Evolutionary conservation across 257 asterid genomes (phyloP).

Genomic region (Capsicum chinense): DNA sequence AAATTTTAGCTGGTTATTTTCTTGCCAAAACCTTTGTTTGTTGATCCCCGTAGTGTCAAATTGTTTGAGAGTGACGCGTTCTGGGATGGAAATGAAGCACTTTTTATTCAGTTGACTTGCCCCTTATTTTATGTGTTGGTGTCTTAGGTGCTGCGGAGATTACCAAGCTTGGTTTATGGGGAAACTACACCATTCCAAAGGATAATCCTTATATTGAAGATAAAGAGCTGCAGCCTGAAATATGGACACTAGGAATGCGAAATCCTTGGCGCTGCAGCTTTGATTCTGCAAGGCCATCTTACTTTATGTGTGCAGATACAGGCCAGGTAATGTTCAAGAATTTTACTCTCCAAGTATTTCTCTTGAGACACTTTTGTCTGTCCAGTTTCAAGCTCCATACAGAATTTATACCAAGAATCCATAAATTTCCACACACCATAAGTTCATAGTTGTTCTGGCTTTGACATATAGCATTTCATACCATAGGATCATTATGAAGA

Average conservation of each 20-base stretch:
- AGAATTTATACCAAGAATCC: background rate
- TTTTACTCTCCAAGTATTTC: background rate
- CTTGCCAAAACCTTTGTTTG: constrained; percentile 1
- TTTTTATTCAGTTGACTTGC: background rate
- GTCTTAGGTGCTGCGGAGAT: constrained; percentile 63
- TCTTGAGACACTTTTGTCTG: background rate
- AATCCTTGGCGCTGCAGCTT: constrained; percentile 99
- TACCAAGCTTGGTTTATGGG: constrained; percentile 68
- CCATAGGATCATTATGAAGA: constrained; percentile 77
- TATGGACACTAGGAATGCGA: constrained; percentile 85
- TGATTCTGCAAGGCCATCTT: constrained; percentile 84
- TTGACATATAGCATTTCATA: background rate
- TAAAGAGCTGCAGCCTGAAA: constrained; percentile 65
- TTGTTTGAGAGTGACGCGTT: background rate
- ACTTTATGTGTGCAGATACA: constrained; percentile 76
- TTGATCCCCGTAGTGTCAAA: background rate
- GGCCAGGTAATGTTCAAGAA: constrained; percentile 69
- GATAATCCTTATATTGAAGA: constrained; percentile 76
- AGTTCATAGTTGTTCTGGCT: constrained; percentile 4
- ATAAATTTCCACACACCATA: background rate
- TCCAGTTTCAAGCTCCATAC: constrained; percentile 11
- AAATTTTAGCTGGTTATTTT: background rate
- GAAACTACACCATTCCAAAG: constrained; percentile 83
- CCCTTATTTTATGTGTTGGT: background rate
- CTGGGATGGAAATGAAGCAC: background rate